Percentiles rank a stretch among this genome's conserved stretches.
Evolutionary conservation across 2,329 filamentous ascomycete genomes (phyloP).

Genomic region (Penicillium hesseltinei): DNA sequence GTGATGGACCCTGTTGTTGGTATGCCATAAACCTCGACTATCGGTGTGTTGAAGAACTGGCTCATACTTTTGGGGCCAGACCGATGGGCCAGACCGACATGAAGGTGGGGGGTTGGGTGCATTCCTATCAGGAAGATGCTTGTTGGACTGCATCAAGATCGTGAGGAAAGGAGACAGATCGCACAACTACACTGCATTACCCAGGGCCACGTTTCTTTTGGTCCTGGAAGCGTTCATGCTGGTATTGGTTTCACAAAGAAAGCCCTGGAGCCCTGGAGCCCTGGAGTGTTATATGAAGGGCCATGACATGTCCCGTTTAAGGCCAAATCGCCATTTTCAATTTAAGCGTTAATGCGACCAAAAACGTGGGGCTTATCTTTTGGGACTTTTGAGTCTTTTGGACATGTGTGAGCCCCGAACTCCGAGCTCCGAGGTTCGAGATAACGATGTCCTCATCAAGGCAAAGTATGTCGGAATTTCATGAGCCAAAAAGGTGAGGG

Average conservation of each 20-base stretch:
- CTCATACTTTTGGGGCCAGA: not conserved
- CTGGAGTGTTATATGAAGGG: not conserved
- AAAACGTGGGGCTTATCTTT: not conserved
- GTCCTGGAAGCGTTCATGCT: not conserved
- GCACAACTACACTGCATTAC: not conserved
- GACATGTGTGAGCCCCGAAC: not conserved
- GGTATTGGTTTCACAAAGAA: not conserved
- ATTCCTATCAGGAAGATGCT: not conserved
- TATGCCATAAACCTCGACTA: not conserved
- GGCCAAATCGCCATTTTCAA: not conserved
- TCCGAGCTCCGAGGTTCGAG: constrained; percentile 2
- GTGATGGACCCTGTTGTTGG: not conserved
- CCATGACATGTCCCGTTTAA: not conserved
- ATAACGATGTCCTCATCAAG: not conserved
- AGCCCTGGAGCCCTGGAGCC: not conserved
- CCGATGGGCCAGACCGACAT: not conserved
- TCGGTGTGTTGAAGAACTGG: not conserved
- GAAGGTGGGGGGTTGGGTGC: not conserved
- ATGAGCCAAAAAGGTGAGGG: not conserved
- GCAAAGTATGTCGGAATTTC: not conserved
- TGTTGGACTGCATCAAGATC: not conserved
- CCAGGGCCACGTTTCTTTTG: not conserved
- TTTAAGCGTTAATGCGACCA: not conserved
- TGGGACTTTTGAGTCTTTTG: not conserved
- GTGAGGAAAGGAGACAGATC: not conserved